Evolutionary conservation across 352 stramenopile genomes (phyloP).

Genomic region (Globisporangium perplexum): DNA sequence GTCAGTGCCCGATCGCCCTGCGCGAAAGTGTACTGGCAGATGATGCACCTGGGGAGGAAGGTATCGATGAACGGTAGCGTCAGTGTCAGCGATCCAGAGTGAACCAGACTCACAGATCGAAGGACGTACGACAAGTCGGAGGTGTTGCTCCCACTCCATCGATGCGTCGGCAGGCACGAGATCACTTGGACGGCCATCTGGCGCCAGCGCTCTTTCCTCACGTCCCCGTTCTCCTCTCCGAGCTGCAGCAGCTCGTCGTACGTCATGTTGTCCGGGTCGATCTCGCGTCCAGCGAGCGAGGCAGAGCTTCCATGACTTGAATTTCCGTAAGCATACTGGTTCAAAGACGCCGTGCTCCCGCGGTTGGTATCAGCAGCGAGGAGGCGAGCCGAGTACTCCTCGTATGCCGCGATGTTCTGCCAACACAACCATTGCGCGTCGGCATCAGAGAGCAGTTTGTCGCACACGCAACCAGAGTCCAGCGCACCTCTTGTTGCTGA

Average conservation of each 20-base stretch:
- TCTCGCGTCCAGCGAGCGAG: conserved; percentile 11
- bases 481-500: conserved; percentile 58
- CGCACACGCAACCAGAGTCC: neutral
- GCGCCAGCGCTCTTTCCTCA: conserved; percentile 72
- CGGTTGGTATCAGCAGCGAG: conserved; percentile 13
- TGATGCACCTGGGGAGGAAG: conserved; percentile 40
- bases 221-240: conserved; percentile 63
- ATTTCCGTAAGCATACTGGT: conserved; percentile 5
- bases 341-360: conserved; percentile 10
- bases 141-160: conserved; percentile 31
- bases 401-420: conserved; percentile 66
- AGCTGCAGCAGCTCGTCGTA: conserved; percentile 75
- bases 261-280: conserved; percentile 79
- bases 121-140: conserved; percentile 55
- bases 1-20: conserved; percentile 53
- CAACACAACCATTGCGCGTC: conserved; percentile 1
- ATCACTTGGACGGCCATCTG: conserved; percentile 56
- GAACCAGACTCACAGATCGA: neutral
- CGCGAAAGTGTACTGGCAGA: conserved; percentile 66
- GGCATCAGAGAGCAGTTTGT: neutral
- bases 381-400: conserved; percentile 50
- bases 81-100: neutral
- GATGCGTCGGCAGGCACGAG: conserved; percentile 55
- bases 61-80: neutral
- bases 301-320: neutral